Evolutionary conservation across 148 eudicot species (phyloP).

Genomic region (Spergularia bocconei): DNA sequence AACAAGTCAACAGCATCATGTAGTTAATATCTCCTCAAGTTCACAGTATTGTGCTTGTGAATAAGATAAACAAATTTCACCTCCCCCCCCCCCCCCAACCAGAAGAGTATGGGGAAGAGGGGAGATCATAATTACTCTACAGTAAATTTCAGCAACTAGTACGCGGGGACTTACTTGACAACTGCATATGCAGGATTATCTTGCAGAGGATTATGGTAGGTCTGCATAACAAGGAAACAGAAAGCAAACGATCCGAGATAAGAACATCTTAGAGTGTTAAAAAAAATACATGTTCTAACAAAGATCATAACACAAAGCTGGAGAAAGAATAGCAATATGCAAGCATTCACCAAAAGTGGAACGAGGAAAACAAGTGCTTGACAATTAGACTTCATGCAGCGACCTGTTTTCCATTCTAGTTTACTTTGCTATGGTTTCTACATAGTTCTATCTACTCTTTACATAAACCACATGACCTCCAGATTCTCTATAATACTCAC

Average conservation of each 20-base stretch:
- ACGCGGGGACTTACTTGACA: slow-evolving; percentile 59
- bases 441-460: neutral
- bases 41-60: neutral
- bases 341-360: slow-evolving; percentile 1
- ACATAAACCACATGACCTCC: neutral
- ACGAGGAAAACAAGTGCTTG: neutral
- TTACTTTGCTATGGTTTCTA: slow-evolving; percentile 8
- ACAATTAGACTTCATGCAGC: neutral
- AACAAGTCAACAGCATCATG: slow-evolving; percentile 7
- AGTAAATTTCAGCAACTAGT: neutral
- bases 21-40: slow-evolving; percentile 2
- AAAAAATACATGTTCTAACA: neutral
- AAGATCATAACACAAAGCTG: neutral
- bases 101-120: too few species aligned
- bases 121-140: neutral
- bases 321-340: neutral
- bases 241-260: neutral
- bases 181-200: slow-evolving; percentile 87
- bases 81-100: neutral
- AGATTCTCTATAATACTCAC: neutral
- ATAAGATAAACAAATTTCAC: slow-evolving; percentile 1
- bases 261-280: neutral
- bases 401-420: neutral
- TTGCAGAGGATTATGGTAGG: slow-evolving; percentile 79
- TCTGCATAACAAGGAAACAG: slow-evolving; percentile 40